These are phyloP conservation scores for Alternaria sp. DNA, from an alignment of 2,329 filamentous ascomycete genomes.

Conservation along the genomic window DNA sequence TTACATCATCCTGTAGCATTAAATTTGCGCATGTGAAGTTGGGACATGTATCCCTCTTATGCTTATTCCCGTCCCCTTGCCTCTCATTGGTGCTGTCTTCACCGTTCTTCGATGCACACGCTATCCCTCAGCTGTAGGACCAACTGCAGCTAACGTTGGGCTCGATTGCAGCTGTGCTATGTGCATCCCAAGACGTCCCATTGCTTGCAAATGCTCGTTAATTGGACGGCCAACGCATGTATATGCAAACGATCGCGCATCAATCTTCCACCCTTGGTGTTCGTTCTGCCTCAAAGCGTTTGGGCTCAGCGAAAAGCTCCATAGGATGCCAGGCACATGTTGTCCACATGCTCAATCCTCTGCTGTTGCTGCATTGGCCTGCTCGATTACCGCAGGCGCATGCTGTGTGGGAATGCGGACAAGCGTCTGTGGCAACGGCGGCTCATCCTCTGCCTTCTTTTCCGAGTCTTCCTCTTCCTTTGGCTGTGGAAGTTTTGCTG, in stretches of 20 bases:
- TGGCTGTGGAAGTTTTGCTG: slow-evolving; percentile 75
- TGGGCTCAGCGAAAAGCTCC: slow-evolving; percentile 15
- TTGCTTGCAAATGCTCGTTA: slow-evolving; percentile 15
- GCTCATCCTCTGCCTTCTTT: slow-evolving; percentile 51
- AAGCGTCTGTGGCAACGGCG: slow-evolving; percentile 79
- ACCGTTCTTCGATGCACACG: slow-evolving; percentile 6
- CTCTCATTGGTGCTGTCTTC: slow-evolving; percentile 1
- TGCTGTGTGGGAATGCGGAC: slow-evolving; percentile 87
- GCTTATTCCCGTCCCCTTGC: background rate
- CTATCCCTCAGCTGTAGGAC: slow-evolving; percentile 7
- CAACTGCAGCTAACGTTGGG: slow-evolving; percentile 19
- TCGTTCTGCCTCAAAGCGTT: slow-evolving; percentile 9
- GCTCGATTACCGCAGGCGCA: slow-evolving; percentile 48
- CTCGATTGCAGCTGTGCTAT: slow-evolving; percentile 19
- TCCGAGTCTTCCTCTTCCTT: slow-evolving; percentile 57
- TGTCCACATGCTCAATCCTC: slow-evolving; percentile 41
- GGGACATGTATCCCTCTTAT: background rate
- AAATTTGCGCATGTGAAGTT: slow-evolving; percentile 5
- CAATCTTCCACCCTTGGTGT: slow-evolving; percentile 1
- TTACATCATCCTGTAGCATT: background rate
- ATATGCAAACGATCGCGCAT: slow-evolving; percentile 7
- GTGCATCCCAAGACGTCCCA: background rate
- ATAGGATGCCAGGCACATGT: slow-evolving; percentile 2
- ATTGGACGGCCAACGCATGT: slow-evolving; percentile 15
- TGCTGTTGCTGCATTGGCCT: slow-evolving; percentile 41